Evolutionary conservation across 495 filamentous ascomycete species (phyloP), one percentile per base, ranked within the genome.

Genomic region (Aspergillus avenaceus): DNA sequence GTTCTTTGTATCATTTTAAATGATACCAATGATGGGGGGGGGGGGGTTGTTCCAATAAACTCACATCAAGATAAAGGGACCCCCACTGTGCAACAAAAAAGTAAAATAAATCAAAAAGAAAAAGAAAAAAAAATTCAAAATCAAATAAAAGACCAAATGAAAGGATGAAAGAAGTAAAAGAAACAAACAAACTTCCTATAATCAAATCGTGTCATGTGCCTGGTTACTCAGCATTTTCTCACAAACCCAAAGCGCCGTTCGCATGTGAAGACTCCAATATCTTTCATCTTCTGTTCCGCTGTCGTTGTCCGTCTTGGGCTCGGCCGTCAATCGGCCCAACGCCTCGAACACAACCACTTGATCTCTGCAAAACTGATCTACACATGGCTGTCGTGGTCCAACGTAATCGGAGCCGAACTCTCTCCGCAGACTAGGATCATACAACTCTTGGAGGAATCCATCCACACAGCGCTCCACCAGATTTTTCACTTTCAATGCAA

Each of bases 341-440:
- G 84, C 85, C 60, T 95, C 88, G 58, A 91, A 95, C 3, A 93
- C 75, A 2, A 91, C 80, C 42, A 95, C 57, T 58, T 95, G 90
- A 65, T 95, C 90, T 62, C 87, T 79, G 61, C 91, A 79, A 56
- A 82, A 71, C 59, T 81, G 77, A 62, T 95, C 90, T 7, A 90
- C 80, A 47, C 67, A 70, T 0, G 69, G 55, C 31, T 52, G 60
- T 34, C 49, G 43, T 14, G 14, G 8, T 4, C 18, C 43, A 5
- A 25, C 13, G 14, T 8, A 29, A 18, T 14, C n/a, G 3, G 25
- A 6, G 4, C 38, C 32, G 9, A 23, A 3, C 19, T 9, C n/a
- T 6, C 29, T 26, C n/a, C 54, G 46, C 41, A 55, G 4, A 23
- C 45, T 8, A 8, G 50, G 34, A 31, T 52, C 54, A 19, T 72